Conservation (phyloP, 2,329 filamentous ascomycete genomes). For the Clathrospora elynae region DNA sequence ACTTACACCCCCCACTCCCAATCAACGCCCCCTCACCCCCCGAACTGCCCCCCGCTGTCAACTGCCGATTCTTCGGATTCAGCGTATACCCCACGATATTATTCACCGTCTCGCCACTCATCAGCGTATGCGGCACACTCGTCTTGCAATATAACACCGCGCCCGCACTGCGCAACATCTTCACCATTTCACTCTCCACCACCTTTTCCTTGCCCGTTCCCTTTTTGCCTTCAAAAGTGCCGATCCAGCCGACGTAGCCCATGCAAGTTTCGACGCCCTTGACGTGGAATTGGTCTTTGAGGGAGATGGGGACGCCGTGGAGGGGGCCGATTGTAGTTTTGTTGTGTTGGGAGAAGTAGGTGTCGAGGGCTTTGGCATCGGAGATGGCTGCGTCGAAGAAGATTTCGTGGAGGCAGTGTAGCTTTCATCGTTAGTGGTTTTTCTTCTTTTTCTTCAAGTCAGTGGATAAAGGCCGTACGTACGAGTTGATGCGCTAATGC, state of each 20-base stretch:
- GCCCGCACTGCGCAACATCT: slow-evolving; percentile 58
- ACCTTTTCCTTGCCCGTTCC: slow-evolving; percentile 57
- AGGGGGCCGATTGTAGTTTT: slow-evolving; percentile 54
- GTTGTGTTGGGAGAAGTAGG: slow-evolving; percentile 38
- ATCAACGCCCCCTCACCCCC: slow-evolving; percentile 67
- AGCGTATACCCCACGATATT: slow-evolving; percentile 64
- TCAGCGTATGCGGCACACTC: slow-evolving; percentile 62
- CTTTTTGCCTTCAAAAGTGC: slow-evolving; percentile 63
- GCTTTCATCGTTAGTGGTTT: background rate
- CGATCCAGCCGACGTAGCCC: slow-evolving; percentile 70
- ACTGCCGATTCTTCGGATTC: slow-evolving; percentile 62
- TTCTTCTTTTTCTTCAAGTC: too few species aligned
- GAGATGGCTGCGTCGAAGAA: slow-evolving; percentile 55
- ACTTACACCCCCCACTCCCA: slow-evolving; percentile 56
- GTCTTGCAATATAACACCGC: slow-evolving; percentile 65
- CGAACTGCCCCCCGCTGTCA: slow-evolving; percentile 61
- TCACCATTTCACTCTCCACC: slow-evolving; percentile 65
- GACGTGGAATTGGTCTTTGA: slow-evolving; percentile 59
- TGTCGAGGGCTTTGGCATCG: slow-evolving; percentile 51
- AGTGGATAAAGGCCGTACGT: too few species aligned
- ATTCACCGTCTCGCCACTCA: slow-evolving; percentile 64
- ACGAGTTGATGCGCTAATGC: slow-evolving; percentile 58
- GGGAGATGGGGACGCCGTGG: slow-evolving; percentile 54
- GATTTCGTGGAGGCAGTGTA: slow-evolving; percentile 53
- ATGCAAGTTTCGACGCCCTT: slow-evolving; percentile 56